Evolutionary conservation across 768 basidiomycete genomes (phyloP).

Genomic region (Rhodotorula toruloides): DNA sequence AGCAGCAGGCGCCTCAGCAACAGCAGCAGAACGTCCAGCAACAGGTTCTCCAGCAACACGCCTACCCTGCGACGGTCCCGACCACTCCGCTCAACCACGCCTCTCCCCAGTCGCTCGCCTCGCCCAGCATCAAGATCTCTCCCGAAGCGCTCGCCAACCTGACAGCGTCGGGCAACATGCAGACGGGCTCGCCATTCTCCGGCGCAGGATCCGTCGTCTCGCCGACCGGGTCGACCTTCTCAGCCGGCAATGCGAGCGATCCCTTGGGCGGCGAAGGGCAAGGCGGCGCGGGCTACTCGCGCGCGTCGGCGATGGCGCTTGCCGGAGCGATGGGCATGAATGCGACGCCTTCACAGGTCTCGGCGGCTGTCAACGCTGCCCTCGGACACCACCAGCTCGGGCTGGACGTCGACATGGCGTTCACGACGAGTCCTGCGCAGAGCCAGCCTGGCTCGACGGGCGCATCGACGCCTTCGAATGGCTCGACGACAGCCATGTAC

Average conservation of each 20-base stretch:
- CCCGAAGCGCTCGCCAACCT: constrained; percentile 16
- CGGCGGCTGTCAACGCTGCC: background rate
- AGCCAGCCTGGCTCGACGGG: background rate
- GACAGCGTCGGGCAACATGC: background rate
- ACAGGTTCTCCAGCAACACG: too few species aligned
- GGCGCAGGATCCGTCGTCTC: constrained; percentile 14
- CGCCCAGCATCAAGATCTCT: constrained; percentile 14
- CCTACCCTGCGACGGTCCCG: background rate
- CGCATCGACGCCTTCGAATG: background rate
- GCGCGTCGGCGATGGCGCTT: constrained; percentile 10
- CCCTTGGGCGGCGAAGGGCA: background rate
- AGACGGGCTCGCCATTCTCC: constrained; percentile 19
- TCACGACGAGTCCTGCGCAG: constrained; percentile 1
- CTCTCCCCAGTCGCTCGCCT: constrained; percentile 5
- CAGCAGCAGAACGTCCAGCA: background rate
- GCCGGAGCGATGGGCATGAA: constrained; percentile 5
- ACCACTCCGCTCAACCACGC: constrained; percentile 12
- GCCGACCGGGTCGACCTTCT: constrained; percentile 24
- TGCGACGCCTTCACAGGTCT: background rate
- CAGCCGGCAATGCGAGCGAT: constrained; percentile 1
- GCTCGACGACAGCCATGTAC: background rate
- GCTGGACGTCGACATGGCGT: constrained; percentile 18
- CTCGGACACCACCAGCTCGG: background rate
- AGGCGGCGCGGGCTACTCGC: background rate
- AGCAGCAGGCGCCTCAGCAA: background rate